Percentiles rank a stretch among this genome's conserved stretches.
phyloP scores from a whole-genome alignment of 2,329 filamentous ascomycete species.

The Ophidiomyces ophidiicola region DNA sequence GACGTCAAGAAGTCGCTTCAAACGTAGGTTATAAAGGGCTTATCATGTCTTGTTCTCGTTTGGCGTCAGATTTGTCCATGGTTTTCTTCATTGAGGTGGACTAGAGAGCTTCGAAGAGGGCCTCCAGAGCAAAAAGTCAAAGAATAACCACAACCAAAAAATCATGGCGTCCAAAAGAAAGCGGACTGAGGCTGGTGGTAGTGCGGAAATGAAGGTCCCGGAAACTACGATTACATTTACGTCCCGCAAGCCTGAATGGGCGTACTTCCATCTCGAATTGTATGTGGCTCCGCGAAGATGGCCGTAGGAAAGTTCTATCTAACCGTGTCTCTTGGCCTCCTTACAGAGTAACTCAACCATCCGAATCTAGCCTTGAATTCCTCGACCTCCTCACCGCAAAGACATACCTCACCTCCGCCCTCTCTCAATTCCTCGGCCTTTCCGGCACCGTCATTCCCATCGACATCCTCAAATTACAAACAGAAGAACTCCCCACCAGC shows the following conservation, averaged over 20 bases:
- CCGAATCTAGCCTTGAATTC: slow-evolving; percentile 9
- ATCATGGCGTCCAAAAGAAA: slow-evolving; percentile 7
- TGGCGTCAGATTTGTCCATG: too few relatives aligned
- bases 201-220: background rate
- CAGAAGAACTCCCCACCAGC: slow-evolving; percentile 5
- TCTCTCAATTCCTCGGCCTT: slow-evolving; percentile 38
- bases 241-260: slow-evolving; percentile 34
- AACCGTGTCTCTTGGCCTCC: slow-evolving; percentile 18
- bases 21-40: too few relatives aligned
- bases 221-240: slow-evolving; percentile 22
- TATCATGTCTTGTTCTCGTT: too few relatives aligned
- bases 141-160: too few relatives aligned
- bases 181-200: background rate
- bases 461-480: slow-evolving; percentile 35
- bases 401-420: slow-evolving; percentile 35
- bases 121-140: too few relatives aligned
- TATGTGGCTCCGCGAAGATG: slow-evolving; percentile 17
- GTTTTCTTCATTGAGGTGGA: too few relatives aligned
- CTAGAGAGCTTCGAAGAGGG: too few relatives aligned
- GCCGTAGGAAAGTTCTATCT: background rate
- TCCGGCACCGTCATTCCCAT: slow-evolving; percentile 37
- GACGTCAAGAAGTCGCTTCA: too few relatives aligned
- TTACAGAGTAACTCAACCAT: slow-evolving; percentile 13
- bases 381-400: slow-evolving; percentile 38
- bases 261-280: slow-evolving; percentile 34